These are phyloP conservation scores for Fraxinus velutina DNA, from an alignment of 305 asterid species.

Conservation along the genomic window DNA sequence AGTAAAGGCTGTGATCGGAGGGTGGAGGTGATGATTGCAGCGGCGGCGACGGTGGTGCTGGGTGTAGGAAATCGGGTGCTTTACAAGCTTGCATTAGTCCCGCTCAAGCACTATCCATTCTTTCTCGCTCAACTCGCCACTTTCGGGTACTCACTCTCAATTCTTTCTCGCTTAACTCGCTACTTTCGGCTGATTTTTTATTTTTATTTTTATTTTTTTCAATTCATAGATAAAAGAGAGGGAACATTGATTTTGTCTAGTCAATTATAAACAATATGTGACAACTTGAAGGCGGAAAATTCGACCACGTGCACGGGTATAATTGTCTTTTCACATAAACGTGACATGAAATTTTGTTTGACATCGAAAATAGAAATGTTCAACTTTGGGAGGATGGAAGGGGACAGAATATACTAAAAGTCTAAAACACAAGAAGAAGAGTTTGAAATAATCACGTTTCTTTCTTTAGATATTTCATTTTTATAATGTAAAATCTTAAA, in stretches of 20 bases:
- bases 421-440: background rate
- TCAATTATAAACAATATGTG: constrained; percentile 11
- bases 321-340: constrained; percentile 20
- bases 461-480: background rate
- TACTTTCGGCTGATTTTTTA: constrained; percentile 49
- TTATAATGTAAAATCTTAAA: background rate
- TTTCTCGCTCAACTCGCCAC: constrained; percentile 53
- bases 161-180: constrained; percentile 93
- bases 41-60: constrained; percentile 70
- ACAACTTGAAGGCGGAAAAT: constrained; percentile 11
- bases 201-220: background rate
- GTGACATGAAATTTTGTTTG: background rate
- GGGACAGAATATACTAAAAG: background rate
- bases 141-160: constrained; percentile 24
- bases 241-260: constrained; percentile 14
- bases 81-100: constrained; percentile 87
- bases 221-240: constrained; percentile 4
- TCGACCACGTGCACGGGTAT: constrained; percentile 24
- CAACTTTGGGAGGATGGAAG: constrained; percentile 15
- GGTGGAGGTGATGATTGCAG: constrained; percentile 68
- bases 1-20: constrained; percentile 38
- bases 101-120: constrained; percentile 81
- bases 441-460: background rate
- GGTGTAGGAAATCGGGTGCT: constrained; percentile 95
- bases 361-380: background rate